Base-by-base conservation (phyloP, 352 stramenopile species). In the Thraustotheca clavata region DNA sequence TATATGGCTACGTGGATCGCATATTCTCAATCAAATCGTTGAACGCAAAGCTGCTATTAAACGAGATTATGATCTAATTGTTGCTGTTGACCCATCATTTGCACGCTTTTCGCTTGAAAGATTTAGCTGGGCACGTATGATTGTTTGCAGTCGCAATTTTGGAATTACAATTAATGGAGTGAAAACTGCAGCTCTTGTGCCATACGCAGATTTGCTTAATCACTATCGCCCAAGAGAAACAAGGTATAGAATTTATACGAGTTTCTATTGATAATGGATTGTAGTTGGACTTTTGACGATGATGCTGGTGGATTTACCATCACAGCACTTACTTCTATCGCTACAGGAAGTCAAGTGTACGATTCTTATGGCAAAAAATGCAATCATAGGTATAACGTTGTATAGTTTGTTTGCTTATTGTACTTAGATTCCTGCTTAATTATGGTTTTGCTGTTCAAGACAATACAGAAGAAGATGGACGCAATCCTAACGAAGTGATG, bases 341-440 rank as follows among this genome's bases (percentile, higher is more conserved):
- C 74, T 33, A 65, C 73, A 0, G 86, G 88, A 11, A 77, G 87
- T 29, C 96, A 99, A 73, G 96, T 99, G 7, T 99, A 99, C 73
- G 97, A 99, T 75, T 98, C 86, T 48, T 99, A 99, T 74, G 97
- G 97, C 27, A 98, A 99, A 78, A 99, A 99, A 76, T 99, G 97
- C 79, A 99, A 99, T 80, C 96, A 99, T 76, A 87, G 86, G 60
- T 68, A 27, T 16, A 49, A 34, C 5, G 24, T 22, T 62, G 1
- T n/a, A 52, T 4, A 22, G 2, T 12, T n/a, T 47, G 16, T 0
- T 38, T 26, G 24, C 5, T 66, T 34, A 59, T 14, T 16, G 24
- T n/a, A 24, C 18, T 16, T 62, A 68, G 89, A 8, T 99, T 99
- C 74, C 78, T 99, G 36, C 81, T 99, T 41, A 99, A 99, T 79